Evolutionary conservation across 495 filamentous ascomycete species (phyloP), one percentile per base, ranked within the genome.

Genomic region (Pyronema omphalodes): DNA sequence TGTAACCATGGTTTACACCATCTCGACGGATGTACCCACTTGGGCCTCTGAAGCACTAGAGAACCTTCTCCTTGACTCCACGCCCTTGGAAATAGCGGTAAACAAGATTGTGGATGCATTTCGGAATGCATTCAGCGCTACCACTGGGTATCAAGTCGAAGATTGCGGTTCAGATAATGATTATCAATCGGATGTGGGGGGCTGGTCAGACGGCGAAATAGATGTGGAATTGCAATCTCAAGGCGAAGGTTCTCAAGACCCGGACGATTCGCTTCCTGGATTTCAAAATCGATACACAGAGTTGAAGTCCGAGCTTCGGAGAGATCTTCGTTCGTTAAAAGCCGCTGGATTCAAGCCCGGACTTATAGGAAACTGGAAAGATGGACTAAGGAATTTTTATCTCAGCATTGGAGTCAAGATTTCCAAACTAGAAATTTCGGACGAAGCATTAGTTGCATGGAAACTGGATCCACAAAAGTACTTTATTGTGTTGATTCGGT

Each of bases 371-470:
- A 62, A 65, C 19, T 56, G 51, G 37, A 54, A 53, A 6, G 62
- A 62, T 17, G 68, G 70, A 7, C 61, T 77, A 8, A 29, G 5
- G 5, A 61, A 69, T 7, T 76, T 73, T 37, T 72, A 74, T 18
- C 59, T 86, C 49, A 81, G 76, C 35, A 55, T 93, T 6, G 82
- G 81, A 0, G 74, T 82, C 44, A 79, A 79, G 0, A 74, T 86
- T 47, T 67, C 70, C 0, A 83, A 82, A 56, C 73, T 94, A 1
- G 80, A 74, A 1, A 76, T 96, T 29, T 86, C 86, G 2, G 73
- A 83, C 29, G 84, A 88, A 56, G 82, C 77, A 1, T 73, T 83
- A 67, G 73, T 78, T 57, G 82, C 86, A 11, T 96, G 89, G 89
- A 71, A 80, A 50, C 65, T 96, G 14, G 61, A 74, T 11, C 64